phyloP scores from a whole-genome alignment of 2,329 filamentous ascomycete genomes.

The Thielaviopsis musarum region DNA sequence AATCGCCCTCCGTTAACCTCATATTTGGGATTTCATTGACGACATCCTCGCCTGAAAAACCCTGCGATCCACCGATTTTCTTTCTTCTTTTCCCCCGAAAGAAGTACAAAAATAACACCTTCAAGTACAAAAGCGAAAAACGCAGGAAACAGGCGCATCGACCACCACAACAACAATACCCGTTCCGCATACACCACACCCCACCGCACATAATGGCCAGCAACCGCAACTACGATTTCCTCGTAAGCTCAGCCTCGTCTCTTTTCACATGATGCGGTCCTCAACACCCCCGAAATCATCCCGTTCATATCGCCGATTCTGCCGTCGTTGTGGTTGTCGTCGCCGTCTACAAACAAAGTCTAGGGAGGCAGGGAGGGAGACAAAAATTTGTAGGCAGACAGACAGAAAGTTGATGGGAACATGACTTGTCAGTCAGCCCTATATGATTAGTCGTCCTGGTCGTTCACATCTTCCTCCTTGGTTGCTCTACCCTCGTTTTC shows the following conservation, averaged over 20 bases:
- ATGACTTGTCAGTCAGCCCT: neutral
- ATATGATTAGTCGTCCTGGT: neutral
- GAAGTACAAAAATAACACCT: neutral
- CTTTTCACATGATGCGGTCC: conserved; percentile 6
- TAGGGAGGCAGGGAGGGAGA: neutral
- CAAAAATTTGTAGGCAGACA: neutral
- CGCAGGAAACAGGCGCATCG: neutral
- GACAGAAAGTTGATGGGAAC: neutral
- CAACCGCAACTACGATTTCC: conserved; percentile 97
- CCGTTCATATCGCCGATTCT: neutral
- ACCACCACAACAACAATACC: neutral
- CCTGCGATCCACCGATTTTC: neutral
- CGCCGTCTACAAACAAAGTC: neutral
- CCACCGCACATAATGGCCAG: conserved; percentile 54
- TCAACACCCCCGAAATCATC: conserved; percentile 2
- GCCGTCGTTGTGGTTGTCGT: neutral
- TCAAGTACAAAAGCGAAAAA: neutral
- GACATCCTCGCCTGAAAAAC: neutral
- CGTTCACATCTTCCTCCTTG: neutral
- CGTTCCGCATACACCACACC: neutral
- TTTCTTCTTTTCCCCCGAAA: neutral
- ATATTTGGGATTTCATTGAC: neutral
- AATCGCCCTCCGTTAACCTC: neutral
- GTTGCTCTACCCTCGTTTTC: neutral
- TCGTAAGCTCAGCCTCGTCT: conserved; percentile 40